Percentiles rank a stretch among this genome's conserved stretches.
Evolutionary conservation across 352 stramenopile species (phyloP).

Genomic region (Phytophthora boehmeriae): DNA sequence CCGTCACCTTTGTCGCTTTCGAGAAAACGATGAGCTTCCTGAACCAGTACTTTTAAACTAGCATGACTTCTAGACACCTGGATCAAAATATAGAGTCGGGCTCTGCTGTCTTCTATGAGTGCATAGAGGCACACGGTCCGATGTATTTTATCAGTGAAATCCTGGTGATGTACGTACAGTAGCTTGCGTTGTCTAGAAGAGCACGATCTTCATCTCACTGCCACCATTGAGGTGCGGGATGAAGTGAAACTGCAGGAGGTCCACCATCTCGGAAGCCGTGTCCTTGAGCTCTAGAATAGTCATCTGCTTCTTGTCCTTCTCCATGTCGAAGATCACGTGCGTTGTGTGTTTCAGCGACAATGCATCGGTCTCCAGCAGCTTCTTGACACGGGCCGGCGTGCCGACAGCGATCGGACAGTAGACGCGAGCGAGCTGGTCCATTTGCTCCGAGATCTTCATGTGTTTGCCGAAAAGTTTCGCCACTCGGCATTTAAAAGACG

Average conservation of each 20-base stretch:
- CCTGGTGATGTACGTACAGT: not conserved
- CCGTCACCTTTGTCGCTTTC: constrained; percentile 87
- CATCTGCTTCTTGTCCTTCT: constrained; percentile 88
- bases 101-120: constrained; percentile 17
- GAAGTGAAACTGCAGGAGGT: constrained; percentile 80
- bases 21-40: constrained; percentile 82
- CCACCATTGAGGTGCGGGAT: constrained; percentile 61
- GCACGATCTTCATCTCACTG: constrained; percentile 68
- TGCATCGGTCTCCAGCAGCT: constrained; percentile 75
- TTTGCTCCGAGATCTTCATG: constrained; percentile 91
- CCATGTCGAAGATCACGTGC: constrained; percentile 85
- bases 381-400: constrained; percentile 79
- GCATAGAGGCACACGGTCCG: not conserved
- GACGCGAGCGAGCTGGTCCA: constrained; percentile 70
- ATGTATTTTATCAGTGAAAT: constrained; percentile 18
- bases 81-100: constrained; percentile 6
- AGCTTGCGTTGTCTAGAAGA: constrained; percentile 52
- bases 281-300: constrained; percentile 87
- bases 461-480: constrained; percentile 97
- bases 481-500: constrained; percentile 89
- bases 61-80: constrained; percentile 5
- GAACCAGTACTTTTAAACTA: constrained; percentile 70
- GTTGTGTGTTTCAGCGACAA: constrained; percentile 82
- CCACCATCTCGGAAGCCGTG: constrained; percentile 79
- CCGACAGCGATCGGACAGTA: constrained; percentile 84